Evolutionary conservation across 139 green algal species (phyloP), one percentile per base, ranked within the genome.

Genomic region (Auxenochlorella pyrenoidosa): DNA sequence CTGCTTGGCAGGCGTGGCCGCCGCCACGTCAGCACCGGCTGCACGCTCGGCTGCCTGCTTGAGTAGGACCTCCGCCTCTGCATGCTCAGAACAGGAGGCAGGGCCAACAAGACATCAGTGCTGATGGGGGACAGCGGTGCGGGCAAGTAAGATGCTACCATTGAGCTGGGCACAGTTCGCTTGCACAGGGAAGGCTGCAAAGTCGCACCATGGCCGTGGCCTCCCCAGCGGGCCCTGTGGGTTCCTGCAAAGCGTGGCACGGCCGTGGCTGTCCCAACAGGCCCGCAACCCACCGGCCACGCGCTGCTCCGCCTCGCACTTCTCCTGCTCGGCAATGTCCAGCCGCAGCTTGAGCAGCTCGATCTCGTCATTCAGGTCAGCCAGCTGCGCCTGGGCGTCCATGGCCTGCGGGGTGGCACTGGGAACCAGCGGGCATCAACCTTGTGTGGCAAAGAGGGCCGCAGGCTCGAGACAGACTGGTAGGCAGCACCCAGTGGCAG

Each of bases 341-440:
- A 96, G 89, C 82, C 93, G 89, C 59, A 97, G 91, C 34, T 91
- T 86, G 81, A 96, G 83, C 85, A 97, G 89, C 83, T 96, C 95
- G 40, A 90, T 60, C 83, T 96, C 93, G 76, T 97, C 95, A 8
- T 24, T 36, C 44, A 91, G 71, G 73, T 95, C 92, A 3, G 83
- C 83, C 66, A 92, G 40, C 86, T 95, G 91, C 36, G 92, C 81
- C 16, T 90, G 78, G 5, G 72, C 73, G 73, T 97, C 94, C 47
- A 91, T 91, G 34, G 91, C 88, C 93, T 96, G 84, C 66, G 51
- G 2, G 38, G 15, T 4, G 15, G 24, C 22, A 12, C 22, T 28
- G 3, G 15, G 60, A 6, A 68, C 15, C 60, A 68, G 15, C 24
- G 21, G 60, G 28, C 13, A 1, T 71, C 47, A 54, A 54, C 47